Conservation (phyloP, 1,284 basidiomycete genomes). For the Sanguinoderma infundibulare region DNA sequence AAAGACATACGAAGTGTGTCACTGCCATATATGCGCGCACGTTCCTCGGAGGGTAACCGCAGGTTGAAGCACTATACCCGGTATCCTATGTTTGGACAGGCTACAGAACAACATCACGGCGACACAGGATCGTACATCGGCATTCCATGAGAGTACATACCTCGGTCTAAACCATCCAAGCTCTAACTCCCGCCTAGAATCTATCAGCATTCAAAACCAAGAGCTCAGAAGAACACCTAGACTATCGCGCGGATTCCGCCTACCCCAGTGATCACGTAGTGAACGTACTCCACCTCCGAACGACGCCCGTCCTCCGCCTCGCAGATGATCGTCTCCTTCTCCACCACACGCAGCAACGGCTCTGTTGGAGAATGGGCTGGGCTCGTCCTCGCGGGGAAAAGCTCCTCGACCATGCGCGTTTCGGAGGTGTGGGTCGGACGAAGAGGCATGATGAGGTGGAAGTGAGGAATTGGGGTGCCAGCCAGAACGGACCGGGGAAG, state of each 20-base stretch:
- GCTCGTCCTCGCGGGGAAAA: slow-evolving; percentile 45
- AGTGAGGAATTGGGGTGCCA: slow-evolving; percentile 37
- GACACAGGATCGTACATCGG: too few species aligned
- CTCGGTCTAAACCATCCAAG: too few species aligned
- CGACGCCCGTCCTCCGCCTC: slow-evolving; percentile 43
- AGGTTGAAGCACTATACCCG: too few species aligned
- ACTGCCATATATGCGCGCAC: too few species aligned
- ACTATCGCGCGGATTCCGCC: slow-evolving; percentile 30
- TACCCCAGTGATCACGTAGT: slow-evolving; percentile 74
- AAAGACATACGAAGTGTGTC: too few species aligned
- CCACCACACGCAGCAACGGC: slow-evolving; percentile 44
- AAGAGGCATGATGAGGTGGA: slow-evolving; percentile 79
- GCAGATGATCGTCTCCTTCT: slow-evolving; percentile 59
- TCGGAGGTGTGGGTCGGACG: slow-evolving; percentile 68
- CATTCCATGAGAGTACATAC: too few species aligned
- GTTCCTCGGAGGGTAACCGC: too few species aligned
- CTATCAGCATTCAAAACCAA: neutral
- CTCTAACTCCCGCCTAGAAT: too few species aligned
- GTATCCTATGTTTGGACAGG: too few species aligned
- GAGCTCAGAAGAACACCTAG: neutral
- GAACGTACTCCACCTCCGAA: slow-evolving; percentile 59
- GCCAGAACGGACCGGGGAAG: slow-evolving; percentile 47
- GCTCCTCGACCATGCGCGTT: slow-evolving; percentile 56
- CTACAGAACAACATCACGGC: too few species aligned
- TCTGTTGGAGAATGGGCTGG: slow-evolving; percentile 1